phyloP scores from a whole-genome alignment of 371 early-diverging fungal genomes.

The Mucor indicus region DNA sequence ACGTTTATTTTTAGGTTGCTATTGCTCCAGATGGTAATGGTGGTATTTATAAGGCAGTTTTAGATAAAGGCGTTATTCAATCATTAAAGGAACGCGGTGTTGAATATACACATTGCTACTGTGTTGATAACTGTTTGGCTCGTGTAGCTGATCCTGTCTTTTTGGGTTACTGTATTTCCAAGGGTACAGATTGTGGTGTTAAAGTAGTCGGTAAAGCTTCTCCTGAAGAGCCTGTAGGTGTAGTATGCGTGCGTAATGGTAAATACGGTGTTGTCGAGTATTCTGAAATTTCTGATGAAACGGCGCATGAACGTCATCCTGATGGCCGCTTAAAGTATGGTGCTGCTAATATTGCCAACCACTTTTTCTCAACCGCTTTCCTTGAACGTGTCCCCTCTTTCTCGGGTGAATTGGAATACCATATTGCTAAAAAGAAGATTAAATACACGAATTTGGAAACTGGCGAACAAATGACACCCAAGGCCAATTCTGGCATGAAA shows the following conservation, averaged over 20 bases:
- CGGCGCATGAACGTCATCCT: constrained; percentile 63
- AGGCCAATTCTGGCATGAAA: constrained; percentile 67
- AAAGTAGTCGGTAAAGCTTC: constrained; percentile 64
- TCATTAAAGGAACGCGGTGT: constrained; percentile 55
- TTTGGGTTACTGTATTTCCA: constrained; percentile 67
- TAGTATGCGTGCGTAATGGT: constrained; percentile 71
- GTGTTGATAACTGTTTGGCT: constrained; percentile 93
- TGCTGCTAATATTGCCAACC: constrained; percentile 97
- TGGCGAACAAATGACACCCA: constrained; percentile 69
- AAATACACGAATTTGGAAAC: constrained; percentile 70
- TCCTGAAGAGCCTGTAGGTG: constrained; percentile 91
- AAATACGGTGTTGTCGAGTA: constrained; percentile 92
- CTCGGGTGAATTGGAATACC: constrained; percentile 84
- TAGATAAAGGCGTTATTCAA: constrained; percentile 55
- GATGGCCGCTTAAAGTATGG: constrained; percentile 74
- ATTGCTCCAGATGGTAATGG: constrained; percentile 82
- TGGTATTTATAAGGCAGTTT: constrained; percentile 70
- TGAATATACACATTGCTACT: constrained; percentile 81
- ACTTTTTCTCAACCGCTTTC: constrained; percentile 92
- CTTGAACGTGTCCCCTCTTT: constrained; percentile 79
- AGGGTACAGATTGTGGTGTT: constrained; percentile 60
- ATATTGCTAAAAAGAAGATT: constrained; percentile 97
- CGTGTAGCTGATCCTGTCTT: constrained; percentile 93
- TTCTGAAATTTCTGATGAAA: constrained; percentile 81
- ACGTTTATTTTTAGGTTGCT: constrained; percentile 27